Base-by-base conservation (phyloP, 164 flowering plant species). In the Vitis riparia region DNA sequence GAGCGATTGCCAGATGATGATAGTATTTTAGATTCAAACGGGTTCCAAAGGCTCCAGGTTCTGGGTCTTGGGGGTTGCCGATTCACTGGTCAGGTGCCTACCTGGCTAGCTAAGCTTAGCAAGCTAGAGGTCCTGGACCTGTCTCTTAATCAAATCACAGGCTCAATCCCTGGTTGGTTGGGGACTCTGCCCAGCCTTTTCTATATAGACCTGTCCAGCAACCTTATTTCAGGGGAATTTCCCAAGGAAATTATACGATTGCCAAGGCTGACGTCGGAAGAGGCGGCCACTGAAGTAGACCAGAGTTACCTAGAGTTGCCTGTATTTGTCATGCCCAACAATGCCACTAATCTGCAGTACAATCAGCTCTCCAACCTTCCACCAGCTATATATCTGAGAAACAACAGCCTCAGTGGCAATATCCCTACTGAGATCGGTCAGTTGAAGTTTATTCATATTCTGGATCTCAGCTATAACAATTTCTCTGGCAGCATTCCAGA, bases 401-500 rank as follows among this genome's bases (percentile, higher is more conserved):
- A 77, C 80, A 90, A 87, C 75, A 79, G 65, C 79, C 69, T 88
- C 29, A 77, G 49, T 55, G 92, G 92, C 8, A 70, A 32, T 19
- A 88, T 90, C 29, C 94, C 92, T 2, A 47, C 60, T 32, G 86
- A 87, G 71, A 79, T 88, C 64, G 88, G 94, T 49, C 84, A 50
- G 16, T 37, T 90, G 75, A 80, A 80, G 73, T 65, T 56, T 55
- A 81, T 90, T 69, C 85, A 80, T 59, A 79, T 73, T 61, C 75
- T 90, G 29, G 89, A 88, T 74, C 87, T 90, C 68, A 80, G 85
- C 58, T 30, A 66, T 8, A 90, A 90, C 73, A 51, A 79, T 9
- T 84, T 90, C 65, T 69, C 82, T 0, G 92, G 90, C 16, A 72
- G 14, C 51, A 90, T 90, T 66, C 95, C 95, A 8, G 79, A 77